These are phyloP conservation scores for Trichoderma pleuroti DNA, from an alignment of 2,329 filamentous ascomycete species.

Conservation along the genomic window DNA sequence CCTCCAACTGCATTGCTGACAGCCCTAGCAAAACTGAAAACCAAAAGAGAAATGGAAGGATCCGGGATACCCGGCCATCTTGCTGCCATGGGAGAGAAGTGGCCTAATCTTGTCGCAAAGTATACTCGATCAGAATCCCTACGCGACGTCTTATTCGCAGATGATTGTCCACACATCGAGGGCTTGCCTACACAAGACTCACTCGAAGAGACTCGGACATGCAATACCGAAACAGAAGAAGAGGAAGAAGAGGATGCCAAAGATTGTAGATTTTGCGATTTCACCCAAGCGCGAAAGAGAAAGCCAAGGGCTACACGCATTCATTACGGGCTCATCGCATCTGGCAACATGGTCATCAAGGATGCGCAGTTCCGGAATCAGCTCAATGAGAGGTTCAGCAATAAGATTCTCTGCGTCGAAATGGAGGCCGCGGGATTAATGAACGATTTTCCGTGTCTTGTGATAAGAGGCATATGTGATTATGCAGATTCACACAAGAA, in stretches of 20 bases:
- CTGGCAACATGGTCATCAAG: slow-evolving; percentile 37
- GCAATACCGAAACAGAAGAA: not conserved
- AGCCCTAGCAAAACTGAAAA: not conserved
- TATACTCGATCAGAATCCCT: not conserved
- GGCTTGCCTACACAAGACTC: not conserved
- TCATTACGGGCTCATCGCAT: slow-evolving; percentile 29
- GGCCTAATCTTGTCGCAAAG: not conserved
- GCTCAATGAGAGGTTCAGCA: slow-evolving; percentile 21
- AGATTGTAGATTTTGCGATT: not conserved
- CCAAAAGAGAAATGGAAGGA: not conserved
- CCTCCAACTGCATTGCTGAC: not conserved
- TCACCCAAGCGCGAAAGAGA: not conserved
- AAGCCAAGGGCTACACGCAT: not conserved
- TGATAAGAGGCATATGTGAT: slow-evolving; percentile 40
- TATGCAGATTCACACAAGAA: slow-evolving; percentile 41
- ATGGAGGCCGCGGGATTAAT: slow-evolving; percentile 31
- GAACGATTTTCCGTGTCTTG: slow-evolving; percentile 31
- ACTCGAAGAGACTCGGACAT: not conserved
- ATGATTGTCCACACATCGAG: not conserved
- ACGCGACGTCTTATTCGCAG: not conserved
- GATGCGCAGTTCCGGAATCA: slow-evolving; percentile 30
- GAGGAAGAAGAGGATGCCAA: not conserved
- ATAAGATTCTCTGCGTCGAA: slow-evolving; percentile 27
- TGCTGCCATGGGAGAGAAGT: not conserved
- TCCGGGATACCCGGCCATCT: not conserved